Conservation (phyloP, 129 eudicot species). For the Flaveria brownii region DNA sequence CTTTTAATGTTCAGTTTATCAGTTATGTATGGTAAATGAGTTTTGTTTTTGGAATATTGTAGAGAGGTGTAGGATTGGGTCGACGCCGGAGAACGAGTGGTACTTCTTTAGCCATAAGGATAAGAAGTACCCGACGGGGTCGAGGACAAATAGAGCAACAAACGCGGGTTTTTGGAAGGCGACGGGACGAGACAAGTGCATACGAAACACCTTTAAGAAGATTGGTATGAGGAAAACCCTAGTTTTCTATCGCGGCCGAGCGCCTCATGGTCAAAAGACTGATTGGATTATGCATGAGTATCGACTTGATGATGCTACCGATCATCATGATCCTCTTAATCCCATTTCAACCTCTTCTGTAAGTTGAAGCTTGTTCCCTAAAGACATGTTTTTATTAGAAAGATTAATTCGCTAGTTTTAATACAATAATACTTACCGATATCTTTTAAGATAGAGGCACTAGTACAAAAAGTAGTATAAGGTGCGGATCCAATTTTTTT, state of each 20-base stretch:
- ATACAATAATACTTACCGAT: too few species aligned
- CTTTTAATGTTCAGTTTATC: neutral
- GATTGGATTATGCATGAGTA: conserved; percentile 99
- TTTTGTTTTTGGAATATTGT: neutral
- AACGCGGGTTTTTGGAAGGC: conserved; percentile 96
- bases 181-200: conserved; percentile 89
- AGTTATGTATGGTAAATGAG: neutral
- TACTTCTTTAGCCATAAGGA: conserved; percentile 98
- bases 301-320: conserved; percentile 69
- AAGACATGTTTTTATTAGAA: too few species aligned
- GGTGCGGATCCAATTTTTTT: too few species aligned
- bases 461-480: too few species aligned
- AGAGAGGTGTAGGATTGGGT: conserved; percentile 93
- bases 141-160: conserved; percentile 88
- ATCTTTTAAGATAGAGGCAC: too few species aligned
- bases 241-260: conserved; percentile 85
- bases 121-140: conserved; percentile 90
- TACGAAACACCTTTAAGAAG: conserved; percentile 72
- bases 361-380: conserved; percentile 21
- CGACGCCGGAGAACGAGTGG: conserved; percentile 92
- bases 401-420: too few species aligned
- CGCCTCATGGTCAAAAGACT: conserved; percentile 96
- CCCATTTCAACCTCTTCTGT: conserved; percentile 36
- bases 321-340: conserved; percentile 58
- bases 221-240: conserved; percentile 96